These are phyloP conservation scores for Quercus phellos DNA, from an alignment of 331 rosid genomes.

Conservation along the genomic window DNA sequence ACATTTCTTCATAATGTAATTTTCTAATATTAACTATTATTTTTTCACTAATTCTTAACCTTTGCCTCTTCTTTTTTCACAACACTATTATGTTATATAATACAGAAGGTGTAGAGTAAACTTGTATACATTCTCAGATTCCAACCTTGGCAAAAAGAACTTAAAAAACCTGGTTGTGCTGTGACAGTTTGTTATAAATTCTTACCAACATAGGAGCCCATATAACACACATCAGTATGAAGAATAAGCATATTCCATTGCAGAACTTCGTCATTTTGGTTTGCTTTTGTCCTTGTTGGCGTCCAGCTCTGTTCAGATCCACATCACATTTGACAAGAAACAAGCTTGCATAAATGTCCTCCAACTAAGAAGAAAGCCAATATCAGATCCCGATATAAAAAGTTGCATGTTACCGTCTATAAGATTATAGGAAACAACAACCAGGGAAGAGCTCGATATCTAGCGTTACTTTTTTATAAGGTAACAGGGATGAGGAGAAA, in stretches of 20 bases:
- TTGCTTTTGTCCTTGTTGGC: conserved; percentile 85
- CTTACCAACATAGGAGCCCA: conserved; percentile 99
- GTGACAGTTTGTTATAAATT: background rate
- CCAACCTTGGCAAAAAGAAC: too few species aligned
- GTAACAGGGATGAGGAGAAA: too few species aligned
- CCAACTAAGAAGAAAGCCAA: conserved; percentile 54
- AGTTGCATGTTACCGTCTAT: background rate
- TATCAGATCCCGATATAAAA: conserved; percentile 23
- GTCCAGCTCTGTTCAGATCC: conserved; percentile 78
- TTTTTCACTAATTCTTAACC: too few species aligned
- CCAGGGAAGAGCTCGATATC: too few species aligned
- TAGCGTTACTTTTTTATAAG: too few species aligned
- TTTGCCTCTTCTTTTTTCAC: too few species aligned
- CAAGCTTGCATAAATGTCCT: conserved; percentile 97
- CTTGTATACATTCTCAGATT: too few species aligned
- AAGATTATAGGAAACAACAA: too few species aligned
- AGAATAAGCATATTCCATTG: conserved; percentile 91
- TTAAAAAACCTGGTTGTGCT: background rate
- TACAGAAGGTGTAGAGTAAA: too few species aligned
- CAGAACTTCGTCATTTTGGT: conserved; percentile 86
- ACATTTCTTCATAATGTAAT: too few species aligned
- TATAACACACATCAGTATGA: conserved; percentile 77
- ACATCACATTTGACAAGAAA: conserved; percentile 97
- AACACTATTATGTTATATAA: too few species aligned
- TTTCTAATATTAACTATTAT: too few species aligned